Conservation (phyloP, 2,329 filamentous ascomycete genomes). For the Thielaviopsis punctulata region DNA sequence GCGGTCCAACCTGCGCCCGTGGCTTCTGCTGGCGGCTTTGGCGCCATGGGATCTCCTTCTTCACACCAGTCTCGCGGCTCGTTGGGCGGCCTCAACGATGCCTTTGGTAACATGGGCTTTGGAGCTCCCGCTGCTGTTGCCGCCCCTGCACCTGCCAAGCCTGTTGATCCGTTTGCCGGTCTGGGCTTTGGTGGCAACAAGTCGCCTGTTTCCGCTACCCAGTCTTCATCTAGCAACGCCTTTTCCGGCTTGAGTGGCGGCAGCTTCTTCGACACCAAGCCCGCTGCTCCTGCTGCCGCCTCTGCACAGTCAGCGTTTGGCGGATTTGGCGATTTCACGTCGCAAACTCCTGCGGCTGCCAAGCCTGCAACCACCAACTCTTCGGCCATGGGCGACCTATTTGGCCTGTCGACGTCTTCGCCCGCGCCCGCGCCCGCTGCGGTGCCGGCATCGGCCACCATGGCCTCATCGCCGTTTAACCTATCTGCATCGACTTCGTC, state of each 20-base stretch:
- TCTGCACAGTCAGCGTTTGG: slow-evolving; percentile 33
- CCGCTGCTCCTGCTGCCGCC: slow-evolving; percentile 23
- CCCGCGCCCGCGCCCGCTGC: slow-evolving; percentile 23
- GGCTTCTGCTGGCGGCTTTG: slow-evolving; percentile 42
- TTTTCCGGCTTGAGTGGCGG: slow-evolving; percentile 49
- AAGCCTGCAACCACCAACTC: slow-evolving; percentile 29
- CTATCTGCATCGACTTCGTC: slow-evolving; percentile 42
- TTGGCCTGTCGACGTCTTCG: slow-evolving; percentile 50
- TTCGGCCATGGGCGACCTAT: slow-evolving; percentile 58
- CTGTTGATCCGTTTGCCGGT: slow-evolving; percentile 42
- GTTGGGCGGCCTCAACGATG: slow-evolving; percentile 57
- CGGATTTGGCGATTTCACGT: slow-evolving; percentile 50
- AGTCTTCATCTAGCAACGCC: slow-evolving; percentile 21
- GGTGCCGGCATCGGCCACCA: slow-evolving; percentile 25
- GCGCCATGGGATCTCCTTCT: slow-evolving; percentile 48
- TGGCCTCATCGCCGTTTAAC: slow-evolving; percentile 60
- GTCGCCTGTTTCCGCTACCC: slow-evolving; percentile 19
- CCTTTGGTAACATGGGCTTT: slow-evolving; percentile 39
- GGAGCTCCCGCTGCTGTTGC: slow-evolving; percentile 16
- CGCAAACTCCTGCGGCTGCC: slow-evolving; percentile 24
- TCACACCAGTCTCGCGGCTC: slow-evolving; percentile 31
- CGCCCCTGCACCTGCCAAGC: slow-evolving; percentile 25
- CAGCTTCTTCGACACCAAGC: slow-evolving; percentile 62
- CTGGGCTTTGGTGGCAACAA: slow-evolving; percentile 26
- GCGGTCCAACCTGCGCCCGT: slow-evolving; percentile 37